A percentile compares a stretch with the other conserved stretches of the same genome.
Conservation (phyloP, 176 grass and related monocot species). For the Carex cristatella region DNA sequence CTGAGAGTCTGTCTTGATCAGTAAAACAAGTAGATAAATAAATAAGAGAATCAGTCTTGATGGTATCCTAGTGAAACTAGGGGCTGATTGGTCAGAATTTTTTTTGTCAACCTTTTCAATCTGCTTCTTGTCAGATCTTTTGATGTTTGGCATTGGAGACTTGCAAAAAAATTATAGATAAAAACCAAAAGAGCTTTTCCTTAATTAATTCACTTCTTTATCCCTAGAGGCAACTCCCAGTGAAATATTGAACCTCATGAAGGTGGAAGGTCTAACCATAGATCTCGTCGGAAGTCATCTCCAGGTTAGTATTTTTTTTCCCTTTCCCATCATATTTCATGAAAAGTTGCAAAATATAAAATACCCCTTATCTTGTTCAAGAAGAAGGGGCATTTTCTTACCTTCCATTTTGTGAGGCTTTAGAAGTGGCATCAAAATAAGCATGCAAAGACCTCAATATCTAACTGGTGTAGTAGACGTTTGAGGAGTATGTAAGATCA, state of each 20-base stretch:
- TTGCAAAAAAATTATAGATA: neutral
- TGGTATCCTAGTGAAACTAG: neutral
- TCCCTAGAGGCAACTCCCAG: constrained; percentile 29
- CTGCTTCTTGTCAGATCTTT: neutral
- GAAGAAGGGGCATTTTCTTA: neutral
- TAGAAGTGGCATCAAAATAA: neutral
- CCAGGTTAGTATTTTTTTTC: constrained; percentile 17
- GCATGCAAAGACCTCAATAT: neutral
- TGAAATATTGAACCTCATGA: constrained; percentile 29
- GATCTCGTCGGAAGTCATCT: constrained; percentile 29
- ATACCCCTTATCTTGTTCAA: neutral
- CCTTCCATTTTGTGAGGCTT: neutral
- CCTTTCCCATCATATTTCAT: neutral
- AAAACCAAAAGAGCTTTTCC: neutral
- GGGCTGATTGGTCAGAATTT: neutral
- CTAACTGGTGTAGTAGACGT: neutral
- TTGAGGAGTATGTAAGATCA: neutral
- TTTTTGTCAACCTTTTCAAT: neutral
- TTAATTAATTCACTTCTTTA: neutral
- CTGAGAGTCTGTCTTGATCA: neutral
- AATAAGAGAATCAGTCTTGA: neutral
- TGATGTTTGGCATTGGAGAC: neutral
- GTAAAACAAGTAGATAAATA: too few relatives aligned
- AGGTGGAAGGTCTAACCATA: constrained; percentile 25
- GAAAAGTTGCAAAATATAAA: neutral